Evolutionary conservation across 192 early-diverging fungal genomes (phyloP).

Genomic region (Obelidium mucronatum): DNA sequence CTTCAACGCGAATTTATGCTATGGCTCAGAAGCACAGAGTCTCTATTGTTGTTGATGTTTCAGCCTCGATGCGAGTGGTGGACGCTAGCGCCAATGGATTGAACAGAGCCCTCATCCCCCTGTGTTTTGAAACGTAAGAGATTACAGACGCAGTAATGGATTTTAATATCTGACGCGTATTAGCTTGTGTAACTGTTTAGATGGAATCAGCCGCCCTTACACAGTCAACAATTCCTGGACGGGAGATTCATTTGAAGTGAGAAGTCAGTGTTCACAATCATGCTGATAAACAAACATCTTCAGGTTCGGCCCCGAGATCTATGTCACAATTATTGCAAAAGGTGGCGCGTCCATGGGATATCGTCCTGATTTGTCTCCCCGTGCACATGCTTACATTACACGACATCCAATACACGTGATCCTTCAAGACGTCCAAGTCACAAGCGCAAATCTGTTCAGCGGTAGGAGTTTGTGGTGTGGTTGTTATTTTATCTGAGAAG

Average conservation of each 20-base stretch:
- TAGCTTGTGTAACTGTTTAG: slow-evolving; percentile 58
- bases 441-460: slow-evolving; percentile 36
- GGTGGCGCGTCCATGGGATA: slow-evolving; percentile 46
- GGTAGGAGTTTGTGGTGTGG: not conserved
- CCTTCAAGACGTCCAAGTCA: slow-evolving; percentile 55
- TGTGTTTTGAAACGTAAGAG: slow-evolving; percentile 59
- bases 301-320: slow-evolving; percentile 48
- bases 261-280: not conserved
- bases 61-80: slow-evolving; percentile 66
- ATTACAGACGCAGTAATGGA: not conserved
- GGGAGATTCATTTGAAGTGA: slow-evolving; percentile 17
- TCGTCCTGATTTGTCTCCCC: slow-evolving; percentile 36
- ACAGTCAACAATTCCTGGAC: slow-evolving; percentile 41
- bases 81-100: slow-evolving; percentile 42
- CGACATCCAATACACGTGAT: slow-evolving; percentile 48
- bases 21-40: slow-evolving; percentile 66
- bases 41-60: slow-evolving; percentile 75
- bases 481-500: not conserved
- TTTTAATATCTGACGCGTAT: not conserved
- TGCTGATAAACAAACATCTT: slow-evolving; percentile 5
- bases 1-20: slow-evolving; percentile 68
- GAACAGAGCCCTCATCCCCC: slow-evolving; percentile 46
- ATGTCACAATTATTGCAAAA: slow-evolving; percentile 57
- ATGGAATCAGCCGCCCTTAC: slow-evolving; percentile 56
- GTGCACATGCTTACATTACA: slow-evolving; percentile 36